Evolutionary conservation across 179 eudicot species (phyloP).

Genomic region (Actinidia chinensis): DNA sequence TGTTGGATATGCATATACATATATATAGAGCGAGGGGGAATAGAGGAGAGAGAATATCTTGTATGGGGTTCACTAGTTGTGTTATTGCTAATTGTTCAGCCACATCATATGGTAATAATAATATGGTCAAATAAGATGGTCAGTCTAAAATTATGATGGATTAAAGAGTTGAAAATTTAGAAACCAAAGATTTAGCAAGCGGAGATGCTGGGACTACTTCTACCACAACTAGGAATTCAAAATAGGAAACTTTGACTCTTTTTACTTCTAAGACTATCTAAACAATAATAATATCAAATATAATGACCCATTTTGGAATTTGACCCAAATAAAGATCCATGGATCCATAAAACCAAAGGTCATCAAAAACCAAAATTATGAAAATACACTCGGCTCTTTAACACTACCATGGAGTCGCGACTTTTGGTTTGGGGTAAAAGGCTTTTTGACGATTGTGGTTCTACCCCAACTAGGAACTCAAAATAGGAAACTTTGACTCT

Average conservation of each 20-base stretch:
- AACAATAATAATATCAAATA: not conserved
- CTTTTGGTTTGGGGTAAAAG: too few species aligned
- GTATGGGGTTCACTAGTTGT: too few species aligned
- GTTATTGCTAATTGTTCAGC: too few species aligned
- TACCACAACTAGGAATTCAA: not conserved
- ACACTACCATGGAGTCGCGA: not conserved
- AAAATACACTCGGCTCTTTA: not conserved
- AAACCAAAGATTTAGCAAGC: too few species aligned
- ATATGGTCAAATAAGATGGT: too few species aligned
- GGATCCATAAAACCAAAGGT: not conserved
- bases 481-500: not conserved
- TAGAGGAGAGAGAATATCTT: too few species aligned
- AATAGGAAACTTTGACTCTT: not conserved
- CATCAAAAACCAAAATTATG: not conserved
- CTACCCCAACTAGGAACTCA: not conserved
- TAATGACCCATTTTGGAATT: not conserved
- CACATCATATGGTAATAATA: too few species aligned
- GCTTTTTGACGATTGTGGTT: not conserved
- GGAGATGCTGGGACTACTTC: not conserved
- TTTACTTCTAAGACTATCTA: not conserved
- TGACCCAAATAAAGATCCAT: not conserved
- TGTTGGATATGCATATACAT: too few species aligned
- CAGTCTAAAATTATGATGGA: too few species aligned
- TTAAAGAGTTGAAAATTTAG: too few species aligned
- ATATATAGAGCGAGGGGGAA: too few species aligned